phyloP scores from a whole-genome alignment of 352 stramenopile genomes.

The Thalassiosira hispida region DNA sequence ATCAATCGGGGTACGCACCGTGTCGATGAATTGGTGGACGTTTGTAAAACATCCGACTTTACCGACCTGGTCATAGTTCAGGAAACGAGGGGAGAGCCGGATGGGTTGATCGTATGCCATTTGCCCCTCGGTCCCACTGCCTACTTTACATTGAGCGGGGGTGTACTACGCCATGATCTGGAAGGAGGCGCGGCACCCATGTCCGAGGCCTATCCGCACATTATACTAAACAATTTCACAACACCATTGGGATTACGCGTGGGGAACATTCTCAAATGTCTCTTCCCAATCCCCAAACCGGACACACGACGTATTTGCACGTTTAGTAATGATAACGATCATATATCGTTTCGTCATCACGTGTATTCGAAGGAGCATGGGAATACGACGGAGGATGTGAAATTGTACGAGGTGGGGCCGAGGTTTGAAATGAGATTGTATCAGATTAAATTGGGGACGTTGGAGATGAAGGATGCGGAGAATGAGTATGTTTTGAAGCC shows the following conservation, averaged over 20 bases:
- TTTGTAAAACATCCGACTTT: conserved; percentile 95
- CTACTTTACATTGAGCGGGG: conserved; percentile 97
- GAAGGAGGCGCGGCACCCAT: conserved; percentile 91
- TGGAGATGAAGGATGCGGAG: conserved; percentile 98
- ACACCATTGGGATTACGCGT: conserved; percentile 94
- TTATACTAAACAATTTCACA: conserved; percentile 98
- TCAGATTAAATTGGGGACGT: conserved; percentile 96
- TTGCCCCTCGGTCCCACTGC: conserved; percentile 98
- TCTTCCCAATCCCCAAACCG: conserved; percentile 97
- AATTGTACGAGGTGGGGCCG: conserved; percentile 95
- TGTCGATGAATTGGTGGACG: conserved; percentile 94
- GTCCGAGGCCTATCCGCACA: conserved; percentile 84
- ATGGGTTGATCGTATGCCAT: conserved; percentile 98
- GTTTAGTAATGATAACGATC: conserved; percentile 98
- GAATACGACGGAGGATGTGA: conserved; percentile 87
- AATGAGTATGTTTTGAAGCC: conserved; percentile 99
- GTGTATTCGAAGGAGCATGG: conserved; percentile 95
- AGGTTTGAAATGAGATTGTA: conserved; percentile 99
- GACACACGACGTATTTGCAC: conserved; percentile 96
- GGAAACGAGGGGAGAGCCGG: conserved; percentile 98
- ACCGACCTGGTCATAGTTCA: conserved; percentile 98
- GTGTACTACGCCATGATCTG: conserved; percentile 98
- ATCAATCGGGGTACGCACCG: conserved; percentile 98
- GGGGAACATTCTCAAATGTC: conserved; percentile 97
- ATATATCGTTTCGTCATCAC: conserved; percentile 99